Percentiles rank a stretch among this genome's conserved stretches.
Conservation (phyloP, 2,329 filamentous ascomycete species). For the Alternaria sp. region DNA sequence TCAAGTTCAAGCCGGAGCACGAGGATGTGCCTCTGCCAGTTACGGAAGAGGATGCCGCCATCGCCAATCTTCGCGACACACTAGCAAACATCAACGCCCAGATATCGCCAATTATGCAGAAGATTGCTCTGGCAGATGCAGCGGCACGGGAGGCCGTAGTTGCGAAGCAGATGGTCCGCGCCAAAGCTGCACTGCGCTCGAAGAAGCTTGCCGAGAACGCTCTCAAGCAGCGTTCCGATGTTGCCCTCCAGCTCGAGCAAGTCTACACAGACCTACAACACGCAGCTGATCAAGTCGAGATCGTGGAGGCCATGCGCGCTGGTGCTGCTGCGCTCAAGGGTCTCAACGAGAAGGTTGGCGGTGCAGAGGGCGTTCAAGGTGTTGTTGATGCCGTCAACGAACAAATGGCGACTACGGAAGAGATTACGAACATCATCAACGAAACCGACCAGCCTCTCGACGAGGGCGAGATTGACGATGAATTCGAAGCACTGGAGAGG, state of each 20-base stretch:
- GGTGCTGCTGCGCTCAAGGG: conserved; percentile 75
- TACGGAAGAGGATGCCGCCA: conserved; percentile 79
- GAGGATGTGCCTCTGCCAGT: conserved; percentile 62
- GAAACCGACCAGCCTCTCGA: conserved; percentile 68
- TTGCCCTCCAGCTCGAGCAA: conserved; percentile 82
- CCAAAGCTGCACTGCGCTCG: conserved; percentile 78
- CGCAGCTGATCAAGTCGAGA: conserved; percentile 82
- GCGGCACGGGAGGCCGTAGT: conserved; percentile 74
- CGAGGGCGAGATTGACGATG: conserved; percentile 85
- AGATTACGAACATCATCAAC: conserved; percentile 79
- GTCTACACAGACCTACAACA: conserved; percentile 85
- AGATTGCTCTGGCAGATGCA: conserved; percentile 58
- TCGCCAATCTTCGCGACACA: conserved; percentile 80
- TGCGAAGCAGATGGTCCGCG: conserved; percentile 76
- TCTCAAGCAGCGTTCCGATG: conserved; percentile 74
- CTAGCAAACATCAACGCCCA: conserved; percentile 72
- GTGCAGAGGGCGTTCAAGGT: conserved; percentile 75
- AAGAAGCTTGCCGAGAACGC: conserved; percentile 83
- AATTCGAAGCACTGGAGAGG: conserved; percentile 78
- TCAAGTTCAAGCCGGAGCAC: conserved; percentile 71
- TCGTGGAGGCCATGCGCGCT: conserved; percentile 83
- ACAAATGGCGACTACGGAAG: conserved; percentile 77
- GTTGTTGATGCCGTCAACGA: conserved; percentile 78
- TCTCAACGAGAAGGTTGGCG: conserved; percentile 80
- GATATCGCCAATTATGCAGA: conserved; percentile 68